These are phyloP conservation scores for Fomitopsis pulvina DNA, from an alignment of 768 basidiomycete species.

Conservation along the genomic window DNA sequence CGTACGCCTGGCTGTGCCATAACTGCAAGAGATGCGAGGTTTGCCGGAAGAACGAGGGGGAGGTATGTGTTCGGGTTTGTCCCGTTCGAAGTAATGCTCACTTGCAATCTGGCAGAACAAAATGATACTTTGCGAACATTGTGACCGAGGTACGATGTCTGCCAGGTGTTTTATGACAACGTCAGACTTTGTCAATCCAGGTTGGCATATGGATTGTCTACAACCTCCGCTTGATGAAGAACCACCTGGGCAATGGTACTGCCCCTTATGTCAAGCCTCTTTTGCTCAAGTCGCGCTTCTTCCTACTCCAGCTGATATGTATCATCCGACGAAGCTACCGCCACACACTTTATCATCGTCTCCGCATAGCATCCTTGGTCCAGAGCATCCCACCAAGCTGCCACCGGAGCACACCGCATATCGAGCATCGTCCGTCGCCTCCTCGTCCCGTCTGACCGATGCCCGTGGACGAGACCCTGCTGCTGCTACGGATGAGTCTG, in stretches of 20 bases:
- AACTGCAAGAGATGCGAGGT: slow-evolving; percentile 93
- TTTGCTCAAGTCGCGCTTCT: slow-evolving; percentile 14
- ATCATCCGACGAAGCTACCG: background rate
- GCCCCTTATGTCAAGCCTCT: slow-evolving; percentile 51
- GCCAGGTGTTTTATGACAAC: background rate
- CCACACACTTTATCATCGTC: background rate
- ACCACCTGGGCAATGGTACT: slow-evolving; percentile 76
- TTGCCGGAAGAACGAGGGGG: slow-evolving; percentile 79
- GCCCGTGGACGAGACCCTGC: slow-evolving; percentile 12
- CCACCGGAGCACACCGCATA: background rate
- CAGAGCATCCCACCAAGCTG: slow-evolving; percentile 5
- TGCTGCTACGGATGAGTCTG: slow-evolving; percentile 25
- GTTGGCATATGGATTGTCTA: slow-evolving; percentile 84
- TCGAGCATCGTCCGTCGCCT: slow-evolving; percentile 38
- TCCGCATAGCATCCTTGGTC: background rate
- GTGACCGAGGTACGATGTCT: slow-evolving; percentile 68
- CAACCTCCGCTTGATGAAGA: slow-evolving; percentile 60
- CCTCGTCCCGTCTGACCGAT: slow-evolving; percentile 28
- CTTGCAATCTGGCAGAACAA: slow-evolving; percentile 41
- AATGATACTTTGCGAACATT: slow-evolving; percentile 88
- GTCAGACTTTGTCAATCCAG: slow-evolving; percentile 27
- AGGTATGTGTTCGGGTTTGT: slow-evolving; percentile 48
- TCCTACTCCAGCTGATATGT: background rate
- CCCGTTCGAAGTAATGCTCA: background rate
- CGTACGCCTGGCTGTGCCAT: slow-evolving; percentile 81